These are phyloP conservation scores for Chaetoscypha palmicola DNA, from an alignment of 2,329 filamentous ascomycete genomes.

Conservation along the genomic window DNA sequence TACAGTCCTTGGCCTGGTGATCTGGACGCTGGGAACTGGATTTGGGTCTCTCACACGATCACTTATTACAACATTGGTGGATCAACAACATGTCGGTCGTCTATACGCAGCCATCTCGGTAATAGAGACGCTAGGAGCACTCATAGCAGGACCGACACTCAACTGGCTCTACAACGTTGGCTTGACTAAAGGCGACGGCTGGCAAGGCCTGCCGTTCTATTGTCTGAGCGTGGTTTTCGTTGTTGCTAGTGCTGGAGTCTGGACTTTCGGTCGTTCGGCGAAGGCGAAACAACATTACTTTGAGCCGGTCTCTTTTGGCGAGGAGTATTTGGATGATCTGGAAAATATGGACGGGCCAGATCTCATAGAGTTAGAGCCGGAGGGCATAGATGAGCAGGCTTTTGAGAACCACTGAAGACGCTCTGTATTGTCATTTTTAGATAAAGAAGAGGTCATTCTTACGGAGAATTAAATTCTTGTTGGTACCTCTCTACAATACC, in stretches of 20 bases:
- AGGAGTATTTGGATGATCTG: constrained; percentile 9
- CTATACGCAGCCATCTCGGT: constrained; percentile 25
- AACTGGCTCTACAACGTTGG: constrained; percentile 23
- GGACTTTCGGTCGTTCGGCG: constrained; percentile 21
- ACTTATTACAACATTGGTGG: constrained; percentile 24
- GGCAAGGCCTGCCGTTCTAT: constrained; percentile 28
- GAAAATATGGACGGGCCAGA: constrained; percentile 2
- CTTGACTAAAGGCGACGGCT: constrained; percentile 20
- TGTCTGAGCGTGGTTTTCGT: too few species aligned
- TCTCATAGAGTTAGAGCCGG: not conserved
- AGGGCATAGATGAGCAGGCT: not conserved
- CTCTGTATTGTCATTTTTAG: not conserved
- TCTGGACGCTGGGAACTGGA: constrained; percentile 6
- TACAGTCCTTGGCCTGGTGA: constrained; percentile 14
- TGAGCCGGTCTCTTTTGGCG: constrained; percentile 6
- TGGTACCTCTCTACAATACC: too few species aligned
- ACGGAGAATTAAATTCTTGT: too few species aligned
- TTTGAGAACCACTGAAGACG: not conserved
- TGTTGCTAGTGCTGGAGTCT: too few species aligned
- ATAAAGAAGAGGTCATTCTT: too few species aligned
- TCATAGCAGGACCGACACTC: constrained; percentile 21
- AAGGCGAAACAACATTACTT: constrained; percentile 1
- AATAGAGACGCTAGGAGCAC: constrained; percentile 21
- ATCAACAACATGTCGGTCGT: constrained; percentile 22
- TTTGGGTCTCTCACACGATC: constrained; percentile 17